Evolutionary conservation across 192 early-diverging fungal species (phyloP), one percentile per base, ranked within the genome.

Genomic region (Dissophora ornata): DNA sequence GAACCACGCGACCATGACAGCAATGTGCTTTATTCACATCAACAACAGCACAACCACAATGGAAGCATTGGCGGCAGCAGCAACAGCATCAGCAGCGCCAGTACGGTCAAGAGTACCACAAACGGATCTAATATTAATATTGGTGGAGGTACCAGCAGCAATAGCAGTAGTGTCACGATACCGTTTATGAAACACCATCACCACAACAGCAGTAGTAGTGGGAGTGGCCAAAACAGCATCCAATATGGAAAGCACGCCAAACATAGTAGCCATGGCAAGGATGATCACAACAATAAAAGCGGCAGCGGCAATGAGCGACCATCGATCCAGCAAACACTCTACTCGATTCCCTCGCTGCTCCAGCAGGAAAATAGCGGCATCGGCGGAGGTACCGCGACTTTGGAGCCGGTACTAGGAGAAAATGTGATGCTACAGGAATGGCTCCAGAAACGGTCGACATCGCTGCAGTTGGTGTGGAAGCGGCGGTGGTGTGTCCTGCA

Each of bases 401-500:
- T 38, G 9, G 42, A 45, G 16, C 3, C 3, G 38, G 29, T 22
- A 0, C 9, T 50, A 6, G 61, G 54, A 21, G 73, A 57, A 18
- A 41, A 47, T 28, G 45, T 67, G 18, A 50, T 67, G 29, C 51
- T 77, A 29, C 73, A 77, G 24, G 73, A 77, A 15, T 77, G 73
- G 73, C 52, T 77, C 41, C 73, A 77, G 45, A 77, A 77, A 45
- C 46, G 73, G 21, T 77, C 73, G 13, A 38, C 63, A 0, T 62
- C 73, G 16, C 26, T 77, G 3, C 73, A 77, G 32, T 38, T 77
- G 18, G 73, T 77, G 3, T 77, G 73, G 73, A 77, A 77, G 26
- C 49, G 73, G 16, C 73, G 73, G 5, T 77, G 73, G 73, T 77
- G 73, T 62, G 64, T 77, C 22, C 54, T 77, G 10, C 49, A 53